Base-by-base conservation (phyloP, 2,329 filamentous ascomycete genomes). In the Apiospora hydei region DNA sequence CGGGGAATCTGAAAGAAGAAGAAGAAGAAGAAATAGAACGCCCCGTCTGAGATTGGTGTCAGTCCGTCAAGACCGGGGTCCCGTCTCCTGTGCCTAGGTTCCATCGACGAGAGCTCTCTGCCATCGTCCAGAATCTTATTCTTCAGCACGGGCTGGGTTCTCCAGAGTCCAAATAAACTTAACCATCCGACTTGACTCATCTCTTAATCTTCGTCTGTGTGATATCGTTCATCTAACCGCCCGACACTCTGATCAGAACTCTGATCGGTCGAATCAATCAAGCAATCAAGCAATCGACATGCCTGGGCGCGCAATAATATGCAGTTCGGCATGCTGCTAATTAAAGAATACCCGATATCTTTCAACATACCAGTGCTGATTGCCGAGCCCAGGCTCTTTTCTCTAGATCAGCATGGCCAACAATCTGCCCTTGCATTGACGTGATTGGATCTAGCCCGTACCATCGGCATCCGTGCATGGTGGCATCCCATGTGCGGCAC, bases 401-500 rank as follows among this genome's bases (percentile, higher is more conserved):
- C 26, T 14, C 57, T 41, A 61, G 53, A 10, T 18, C 34, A 24
- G 57, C 57, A 64, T 64, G 16, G 57, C 34, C 21, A 38, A 34
- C 53, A 61, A 61, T 64, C 57, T 64, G 57, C 18, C 57, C 18
- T 64, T 64, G 57, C 57, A 64, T 64, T 64, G 57, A 38, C 57
- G 34, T 64, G 57, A 64, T 64, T 64, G 57, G 57, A 30, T 38
- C 53, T 64, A 64, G 67, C 67, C 18, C 34, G 67, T 69, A 69
- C 26, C 67, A 69, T 69, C 67, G 67, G 41, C 66, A 44, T 68
- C 72, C 69, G 72, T 73, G 71, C 70, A 71, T 76, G 77, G 77
- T 75, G 44, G 43, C 70, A 76, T 73, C 77, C 80, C 77, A 77
- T 77, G 75, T 74, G 74, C 72, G 75, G 64, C 74, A 75, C 74